Evolutionary conservation across 1,284 basidiomycete genomes (phyloP), one percentile per base, ranked within the genome.

Genomic region (Vanrija sp.): DNA sequence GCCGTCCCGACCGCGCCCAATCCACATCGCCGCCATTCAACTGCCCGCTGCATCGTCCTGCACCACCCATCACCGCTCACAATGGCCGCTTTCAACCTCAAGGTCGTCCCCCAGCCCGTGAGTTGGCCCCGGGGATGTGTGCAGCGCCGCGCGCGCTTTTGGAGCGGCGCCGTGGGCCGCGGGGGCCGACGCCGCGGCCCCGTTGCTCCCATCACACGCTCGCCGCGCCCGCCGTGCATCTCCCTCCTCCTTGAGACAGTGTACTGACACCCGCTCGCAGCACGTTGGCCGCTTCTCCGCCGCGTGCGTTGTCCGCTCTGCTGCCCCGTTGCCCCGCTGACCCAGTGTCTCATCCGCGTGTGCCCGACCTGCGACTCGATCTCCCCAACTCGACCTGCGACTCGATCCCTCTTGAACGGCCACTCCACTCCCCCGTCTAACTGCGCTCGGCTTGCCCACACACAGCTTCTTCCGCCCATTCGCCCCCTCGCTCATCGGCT

Each of bases 401-500:
- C n/a, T 31, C 20, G 12, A 31, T n/a, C 31, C 6, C 37, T 7
- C 8, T 6, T 27, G 10, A 23, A 16, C 43, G 3, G 9, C 36
- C 1, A 41, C 31, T 6, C 4, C 16, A 23, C 16, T 9, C 10
- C 19, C 1, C 19, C 38, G 31, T 27, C n/a, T 20, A 44, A 16
- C 16, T 44, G 22, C n/a, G 42, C 42, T 44, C 12, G n/a, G 20
- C 4, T 19, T 44, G 6, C 25, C 23, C 22, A 24, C 16, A 23
- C 18, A 54, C 55, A 75, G 73, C 57, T 61, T 64, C 19, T 50
- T 76, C 47, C 56, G 53, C 39, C 53, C 58, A 19, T 74, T 66
- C 62, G 54, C 58, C 46, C 51, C 61, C 16, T 59, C 69, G 24
- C 49, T 68, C 24, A 38, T 60, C 19, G 39, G 67, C 58, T 77